These are phyloP conservation scores for Parasarocladium wereldwijsianum DNA, from an alignment of 2,329 filamentous ascomycete species.

Conservation along the genomic window DNA sequence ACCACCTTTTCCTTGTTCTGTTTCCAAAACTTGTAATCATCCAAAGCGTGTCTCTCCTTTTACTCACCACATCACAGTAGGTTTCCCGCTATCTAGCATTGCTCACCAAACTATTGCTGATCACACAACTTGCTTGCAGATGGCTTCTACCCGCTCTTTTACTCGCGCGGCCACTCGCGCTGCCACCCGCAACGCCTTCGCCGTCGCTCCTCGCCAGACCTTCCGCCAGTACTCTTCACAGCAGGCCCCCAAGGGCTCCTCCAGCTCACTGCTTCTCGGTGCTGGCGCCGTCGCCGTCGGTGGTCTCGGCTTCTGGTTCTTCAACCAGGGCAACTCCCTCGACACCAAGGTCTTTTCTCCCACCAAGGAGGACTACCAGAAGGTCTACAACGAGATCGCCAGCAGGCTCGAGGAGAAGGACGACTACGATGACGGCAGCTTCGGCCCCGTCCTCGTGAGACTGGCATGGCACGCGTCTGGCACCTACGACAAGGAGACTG, in stretches of 20 bases:
- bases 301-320: slow-evolving; percentile 53
- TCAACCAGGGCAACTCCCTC: slow-evolving; percentile 35
- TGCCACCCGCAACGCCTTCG: slow-evolving; percentile 40
- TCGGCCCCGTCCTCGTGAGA: slow-evolving; percentile 78
- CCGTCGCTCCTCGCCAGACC: slow-evolving; percentile 45
- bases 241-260: slow-evolving; percentile 33
- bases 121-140: slow-evolving; percentile 10
- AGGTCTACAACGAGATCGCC: slow-evolving; percentile 83
- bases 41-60: neutral
- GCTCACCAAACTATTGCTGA: neutral
- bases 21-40: no score
- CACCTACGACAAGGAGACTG: slow-evolving; percentile 78
- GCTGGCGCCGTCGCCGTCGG: slow-evolving; percentile 42
- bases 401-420: slow-evolving; percentile 70
- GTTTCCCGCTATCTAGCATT: neutral
- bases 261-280: slow-evolving; percentile 38
- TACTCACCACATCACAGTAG: neutral
- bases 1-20: no score
- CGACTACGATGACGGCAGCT: slow-evolving; percentile 93
- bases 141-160: slow-evolving; percentile 34
- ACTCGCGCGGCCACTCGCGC: slow-evolving; percentile 45
- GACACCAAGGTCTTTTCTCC: slow-evolving; percentile 51
- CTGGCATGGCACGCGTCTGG: slow-evolving; percentile 91
- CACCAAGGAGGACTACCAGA: slow-evolving; percentile 80
- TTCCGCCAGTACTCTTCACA: slow-evolving; percentile 74